Evolutionary conservation across 306 rosid species (phyloP), one percentile per base, ranked within the genome.

Genomic region (Inga leiocalycina): DNA sequence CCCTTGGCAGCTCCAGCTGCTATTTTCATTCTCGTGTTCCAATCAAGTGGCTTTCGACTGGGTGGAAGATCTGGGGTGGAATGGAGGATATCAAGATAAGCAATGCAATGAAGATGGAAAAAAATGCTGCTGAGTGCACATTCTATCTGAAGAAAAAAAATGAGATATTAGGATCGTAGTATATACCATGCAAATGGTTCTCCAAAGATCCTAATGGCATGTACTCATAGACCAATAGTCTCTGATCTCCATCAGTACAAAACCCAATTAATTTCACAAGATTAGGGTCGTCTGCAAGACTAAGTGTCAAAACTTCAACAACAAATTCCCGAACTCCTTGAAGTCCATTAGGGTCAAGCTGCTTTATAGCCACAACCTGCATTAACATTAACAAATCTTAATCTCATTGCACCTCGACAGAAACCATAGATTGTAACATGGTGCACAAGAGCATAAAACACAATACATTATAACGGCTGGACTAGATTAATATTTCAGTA

Each of bases 181-280:
- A 37, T 46, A 49, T 92, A 95, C 99, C 99, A 37, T 92, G 88
- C 65, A 95, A 90, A 87, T 93, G 97, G 78, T 86, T 74, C 91
- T 92, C 98, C 89, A 95, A 84, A 48, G 98, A 95, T 83, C 96
- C 93, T 44, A 92, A 83, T 22, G 90, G 91, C 97, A 95, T 93
- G 89, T 89, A 92, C 81, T 95, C 99, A 24, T 95, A 95, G 78
- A 93, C 98, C 90, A 95, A 81, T 61, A 96, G 90, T 81, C 94
- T 89, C 80, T 93, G 94, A 70, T 89, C 94, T 75, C 94, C 94
- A 85, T 96, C 97, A 3, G 92, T 91, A 82, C 99, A 94, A 85
- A 86, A 96, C 46, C 98, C 99, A 45, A 92, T 85, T 87, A 96
- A 85, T 46, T 90, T 91, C 41, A 96, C 96, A 56, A 96, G 96